A percentile compares a stretch with the other conserved stretches of the same genome.
phyloP scores from a whole-genome alignment of 2,329 filamentous ascomycete genomes.

The Mycosphaerella sp. region DNA sequence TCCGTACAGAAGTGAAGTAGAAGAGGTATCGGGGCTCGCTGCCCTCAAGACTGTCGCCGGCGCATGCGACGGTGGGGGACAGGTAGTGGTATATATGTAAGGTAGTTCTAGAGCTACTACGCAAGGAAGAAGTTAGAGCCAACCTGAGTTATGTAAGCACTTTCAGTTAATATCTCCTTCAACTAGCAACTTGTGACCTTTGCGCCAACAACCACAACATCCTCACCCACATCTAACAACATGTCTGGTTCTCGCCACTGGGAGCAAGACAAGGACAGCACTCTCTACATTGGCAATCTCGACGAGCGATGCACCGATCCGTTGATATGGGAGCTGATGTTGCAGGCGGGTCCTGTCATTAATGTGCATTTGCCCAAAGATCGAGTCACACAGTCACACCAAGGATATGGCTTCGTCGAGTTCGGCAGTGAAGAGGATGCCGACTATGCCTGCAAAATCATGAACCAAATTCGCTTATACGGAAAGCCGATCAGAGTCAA shows the following conservation, averaged over 20 bases:
- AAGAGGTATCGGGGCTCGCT: slow-evolving; percentile 1
- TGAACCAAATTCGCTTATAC: slow-evolving; percentile 91
- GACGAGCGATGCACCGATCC: slow-evolving; percentile 91
- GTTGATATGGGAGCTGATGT: slow-evolving; percentile 95
- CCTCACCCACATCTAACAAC: not conserved
- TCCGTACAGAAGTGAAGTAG: slow-evolving; percentile 4
- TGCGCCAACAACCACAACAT: slow-evolving; percentile 4
- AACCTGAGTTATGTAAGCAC: not conserved
- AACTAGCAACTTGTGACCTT: not conserved
- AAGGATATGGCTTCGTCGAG: slow-evolving; percentile 98
- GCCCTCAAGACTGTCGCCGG: slow-evolving; percentile 10
- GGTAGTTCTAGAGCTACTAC: not conserved
- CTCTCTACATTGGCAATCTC: slow-evolving; percentile 96
- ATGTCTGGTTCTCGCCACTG: slow-evolving; percentile 67
- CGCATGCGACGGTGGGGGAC: slow-evolving; percentile 4
- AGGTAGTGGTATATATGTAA: not conserved
- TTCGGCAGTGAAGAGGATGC: slow-evolving; percentile 93
- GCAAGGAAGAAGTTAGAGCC: not conserved
- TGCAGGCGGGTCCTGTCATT: slow-evolving; percentile 93
- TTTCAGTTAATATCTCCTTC: not conserved
- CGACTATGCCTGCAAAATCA: slow-evolving; percentile 91
- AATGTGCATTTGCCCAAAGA: slow-evolving; percentile 99
- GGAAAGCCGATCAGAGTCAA: slow-evolving; percentile 96
- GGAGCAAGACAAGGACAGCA: slow-evolving; percentile 96
- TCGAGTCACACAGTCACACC: slow-evolving; percentile 91